Conservation (phyloP, 2,329 filamentous ascomycete genomes). For the Epichloe gansuensis region DNA sequence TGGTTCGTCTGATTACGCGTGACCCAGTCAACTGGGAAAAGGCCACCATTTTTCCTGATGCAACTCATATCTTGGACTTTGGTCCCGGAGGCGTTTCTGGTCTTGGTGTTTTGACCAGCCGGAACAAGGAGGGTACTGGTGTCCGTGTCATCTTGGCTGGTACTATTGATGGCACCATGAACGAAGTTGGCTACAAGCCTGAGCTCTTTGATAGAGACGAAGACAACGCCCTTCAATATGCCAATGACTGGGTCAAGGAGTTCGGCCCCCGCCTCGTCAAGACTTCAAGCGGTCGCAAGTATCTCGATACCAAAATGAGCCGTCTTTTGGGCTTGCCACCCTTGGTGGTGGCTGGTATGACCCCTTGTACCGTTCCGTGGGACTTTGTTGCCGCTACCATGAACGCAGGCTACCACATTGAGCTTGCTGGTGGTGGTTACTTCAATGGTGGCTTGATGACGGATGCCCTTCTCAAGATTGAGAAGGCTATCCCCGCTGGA, state of each 20-base stretch:
- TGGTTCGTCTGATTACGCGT: constrained; percentile 87
- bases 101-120: constrained; percentile 88
- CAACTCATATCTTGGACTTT: constrained; percentile 92
- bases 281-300: constrained; percentile 78
- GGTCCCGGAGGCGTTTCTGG: constrained; percentile 95
- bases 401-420: constrained; percentile 90
- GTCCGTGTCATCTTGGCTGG: constrained; percentile 93
- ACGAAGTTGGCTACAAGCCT: constrained; percentile 92
- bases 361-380: constrained; percentile 76
- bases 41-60: constrained; percentile 78
- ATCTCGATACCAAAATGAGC: constrained; percentile 94
- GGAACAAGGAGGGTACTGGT: constrained; percentile 97
- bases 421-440: constrained; percentile 81
- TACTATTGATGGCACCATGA: constrained; percentile 77
- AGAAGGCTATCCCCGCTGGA: constrained; percentile 68
- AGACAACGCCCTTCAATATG: constrained; percentile 87
- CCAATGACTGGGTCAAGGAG: constrained; percentile 95
- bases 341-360: constrained; percentile 89
- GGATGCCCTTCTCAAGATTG: constrained; percentile 70
- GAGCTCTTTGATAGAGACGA: constrained; percentile 95
- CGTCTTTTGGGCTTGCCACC: constrained; percentile 73
- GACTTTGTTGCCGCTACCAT: constrained; percentile 87
- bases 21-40: constrained; percentile 94
- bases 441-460: constrained; percentile 76
- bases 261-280: constrained; percentile 86